Evolutionary conservation across 305 asterid species (phyloP), one percentile per base, ranked within the genome.

Genomic region (Euphrasia arctica): DNA sequence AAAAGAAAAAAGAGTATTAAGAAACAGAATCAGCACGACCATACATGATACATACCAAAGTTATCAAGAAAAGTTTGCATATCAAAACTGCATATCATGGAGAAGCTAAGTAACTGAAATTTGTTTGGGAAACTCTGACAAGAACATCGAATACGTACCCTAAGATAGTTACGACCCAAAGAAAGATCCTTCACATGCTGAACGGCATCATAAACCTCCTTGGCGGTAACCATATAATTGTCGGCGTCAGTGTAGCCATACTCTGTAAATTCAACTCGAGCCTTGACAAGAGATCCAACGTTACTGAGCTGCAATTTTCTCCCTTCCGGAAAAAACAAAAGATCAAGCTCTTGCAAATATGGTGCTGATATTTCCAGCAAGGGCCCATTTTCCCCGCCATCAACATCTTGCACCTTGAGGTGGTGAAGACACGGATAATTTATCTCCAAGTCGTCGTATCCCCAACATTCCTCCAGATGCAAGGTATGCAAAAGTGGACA

Each of bases 321-420:
- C 8, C 58, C 58, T 15, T 15, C 4, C 9, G 58, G 9, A 52
- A 18, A 4, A 52, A 52, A 15, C 31, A 27, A 52, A 52, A 52
- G 22, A 52, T 52, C 32, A 5, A 52, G 27, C 10, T 25, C 10
- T 5, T 4, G 31, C 7, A 52, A n/a, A 9, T 52, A 52, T 3
- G 32, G 58, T 22, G 58, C 58, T 9, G 32, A 22, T 15, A 52
- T 52, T 52, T 52, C 58, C 58, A 52, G 28, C 58, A 52, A 9
- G 18, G 52, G 52, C 18, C 52, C 52, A 12, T 12, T 48, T 15
- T 8, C 31, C 3, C 1, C 32, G 2, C 27, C 58, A 2, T 52
- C 58, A 4, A 9, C 12, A 9, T 52, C 58, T 3, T 18, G 4
- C 12, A 52, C 32, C 31, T 18, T 3, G 31, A 52, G 58, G 12